Conservation (phyloP, 129 eudicot species). For the Tagetes erecta region DNA sequence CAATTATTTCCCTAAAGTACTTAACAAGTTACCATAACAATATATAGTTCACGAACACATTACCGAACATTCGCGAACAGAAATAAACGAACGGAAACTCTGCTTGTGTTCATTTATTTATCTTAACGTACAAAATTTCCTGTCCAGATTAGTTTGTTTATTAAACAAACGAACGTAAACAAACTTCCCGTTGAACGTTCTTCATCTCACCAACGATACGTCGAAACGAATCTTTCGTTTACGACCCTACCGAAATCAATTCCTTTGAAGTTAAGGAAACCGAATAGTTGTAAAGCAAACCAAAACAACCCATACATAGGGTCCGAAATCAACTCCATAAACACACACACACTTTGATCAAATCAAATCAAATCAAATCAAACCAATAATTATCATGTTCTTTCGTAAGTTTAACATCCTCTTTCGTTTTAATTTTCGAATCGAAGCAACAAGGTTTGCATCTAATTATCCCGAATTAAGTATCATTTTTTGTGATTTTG, state of each 20-base stretch:
- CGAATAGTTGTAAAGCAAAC: constrained; percentile 36
- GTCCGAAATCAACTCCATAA: constrained; percentile 34
- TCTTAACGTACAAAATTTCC: too few relatives aligned
- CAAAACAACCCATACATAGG: constrained; percentile 25
- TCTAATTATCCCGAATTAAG: constrained; percentile 12
- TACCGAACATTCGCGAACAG: too few relatives aligned
- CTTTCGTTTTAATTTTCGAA: background rate
- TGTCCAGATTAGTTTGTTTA: too few relatives aligned
- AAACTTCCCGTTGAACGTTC: too few relatives aligned
- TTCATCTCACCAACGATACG: too few relatives aligned
- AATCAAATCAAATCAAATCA: background rate
- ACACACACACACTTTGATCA: constrained; percentile 24
- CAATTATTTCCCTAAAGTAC: too few relatives aligned
- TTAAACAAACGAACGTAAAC: too few relatives aligned
- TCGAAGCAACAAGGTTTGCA: constrained; percentile 1
- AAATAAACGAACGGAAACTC: too few relatives aligned
- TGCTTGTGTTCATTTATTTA: too few relatives aligned
- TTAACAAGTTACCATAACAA: too few relatives aligned
- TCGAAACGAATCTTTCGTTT: too few relatives aligned
- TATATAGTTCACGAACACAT: too few relatives aligned
- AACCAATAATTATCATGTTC: constrained; percentile 36
- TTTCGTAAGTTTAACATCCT: constrained; percentile 33
- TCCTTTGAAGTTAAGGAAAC: constrained; percentile 32
- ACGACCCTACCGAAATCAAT: background rate
- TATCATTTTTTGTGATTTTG: background rate